These are phyloP conservation scores for Ulmus americana DNA, from an alignment of 331 rosid genomes.

Conservation along the genomic window DNA sequence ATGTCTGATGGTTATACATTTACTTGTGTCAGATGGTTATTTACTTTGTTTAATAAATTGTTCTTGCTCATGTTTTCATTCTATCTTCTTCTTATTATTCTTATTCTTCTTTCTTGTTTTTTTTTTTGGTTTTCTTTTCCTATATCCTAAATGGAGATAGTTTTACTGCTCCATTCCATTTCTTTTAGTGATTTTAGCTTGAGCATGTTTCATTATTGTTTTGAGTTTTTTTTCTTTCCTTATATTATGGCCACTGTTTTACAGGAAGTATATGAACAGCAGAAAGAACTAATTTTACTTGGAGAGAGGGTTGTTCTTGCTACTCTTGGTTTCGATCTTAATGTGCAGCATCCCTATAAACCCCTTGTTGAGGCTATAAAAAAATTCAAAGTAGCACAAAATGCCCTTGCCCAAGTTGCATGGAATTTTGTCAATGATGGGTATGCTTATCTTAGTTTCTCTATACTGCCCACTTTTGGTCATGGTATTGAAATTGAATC, in stretches of 20 bases:
- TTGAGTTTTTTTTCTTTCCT: background rate
- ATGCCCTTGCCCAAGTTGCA: constrained; percentile 98
- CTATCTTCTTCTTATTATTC: no score
- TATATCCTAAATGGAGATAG: no score
- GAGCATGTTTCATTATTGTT: no score
- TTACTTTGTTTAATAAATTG: no score
- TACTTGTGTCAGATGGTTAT: background rate
- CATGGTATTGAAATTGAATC: constrained; percentile 52
- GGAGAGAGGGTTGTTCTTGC: constrained; percentile 98
- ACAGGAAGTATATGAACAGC: constrained; percentile 97
- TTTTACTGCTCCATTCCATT: no score
- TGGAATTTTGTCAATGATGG: constrained; percentile 99
- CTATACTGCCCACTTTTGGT: constrained; percentile 26
- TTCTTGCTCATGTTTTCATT: no score
- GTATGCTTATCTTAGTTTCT: constrained; percentile 42
- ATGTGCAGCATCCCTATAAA: constrained; percentile 92
- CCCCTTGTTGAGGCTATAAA: constrained; percentile 98
- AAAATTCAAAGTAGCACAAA: constrained; percentile 95
- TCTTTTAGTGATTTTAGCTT: no score
- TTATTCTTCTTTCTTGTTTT: no score
- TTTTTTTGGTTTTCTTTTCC: no score
- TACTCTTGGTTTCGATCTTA: constrained; percentile 91
- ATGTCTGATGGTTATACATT: background rate
- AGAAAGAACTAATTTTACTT: constrained; percentile 75
- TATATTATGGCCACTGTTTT: constrained; percentile 22